These are phyloP conservation scores for Sporisorium graminicola DNA, from an alignment of 1,284 basidiomycete genomes.

Conservation along the genomic window DNA sequence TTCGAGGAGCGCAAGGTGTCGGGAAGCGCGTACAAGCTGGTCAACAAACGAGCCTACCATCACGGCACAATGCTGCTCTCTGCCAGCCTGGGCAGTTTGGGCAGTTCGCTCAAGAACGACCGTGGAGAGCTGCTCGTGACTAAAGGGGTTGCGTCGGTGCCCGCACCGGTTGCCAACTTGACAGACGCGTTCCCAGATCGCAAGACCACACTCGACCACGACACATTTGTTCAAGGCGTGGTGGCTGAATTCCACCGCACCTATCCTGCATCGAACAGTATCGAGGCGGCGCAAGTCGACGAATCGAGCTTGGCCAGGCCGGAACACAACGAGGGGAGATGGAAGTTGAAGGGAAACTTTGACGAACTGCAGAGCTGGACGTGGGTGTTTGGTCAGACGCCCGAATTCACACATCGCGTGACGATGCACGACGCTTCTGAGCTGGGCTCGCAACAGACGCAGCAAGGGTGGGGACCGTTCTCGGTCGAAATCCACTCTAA, in stretches of 20 bases:
- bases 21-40: conserved; percentile 97
- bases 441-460: conserved; percentile 1
- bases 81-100: conserved; percentile 53
- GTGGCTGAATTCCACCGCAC: conserved; percentile 78
- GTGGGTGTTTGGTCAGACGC: conserved; percentile 94
- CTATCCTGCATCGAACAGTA: conserved; percentile 71
- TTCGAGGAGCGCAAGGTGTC: conserved; percentile 78
- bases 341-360: conserved; percentile 42
- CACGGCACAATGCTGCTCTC: conserved; percentile 98
- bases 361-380: conserved; percentile 80
- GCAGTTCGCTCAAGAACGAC: conserved; percentile 73
- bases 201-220: conserved; percentile 74
- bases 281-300: conserved; percentile 27
- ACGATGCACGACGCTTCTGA: conserved; percentile 18
- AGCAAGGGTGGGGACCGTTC: conserved; percentile 26
- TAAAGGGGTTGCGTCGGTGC: conserved; percentile 89
- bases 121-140: conserved; percentile 80
- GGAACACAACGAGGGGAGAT: conserved; percentile 20
- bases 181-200: conserved; percentile 73
- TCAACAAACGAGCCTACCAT: conserved; percentile 90
- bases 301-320: conserved; percentile 14
- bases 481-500: conserved; percentile 45
- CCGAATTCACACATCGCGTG: conserved; percentile 79
- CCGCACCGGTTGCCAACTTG: conserved; percentile 90
- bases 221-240: conserved; percentile 80